phyloP scores from a whole-genome alignment of 495 filamentous ascomycete genomes.

The Bombardia bombarda region DNA sequence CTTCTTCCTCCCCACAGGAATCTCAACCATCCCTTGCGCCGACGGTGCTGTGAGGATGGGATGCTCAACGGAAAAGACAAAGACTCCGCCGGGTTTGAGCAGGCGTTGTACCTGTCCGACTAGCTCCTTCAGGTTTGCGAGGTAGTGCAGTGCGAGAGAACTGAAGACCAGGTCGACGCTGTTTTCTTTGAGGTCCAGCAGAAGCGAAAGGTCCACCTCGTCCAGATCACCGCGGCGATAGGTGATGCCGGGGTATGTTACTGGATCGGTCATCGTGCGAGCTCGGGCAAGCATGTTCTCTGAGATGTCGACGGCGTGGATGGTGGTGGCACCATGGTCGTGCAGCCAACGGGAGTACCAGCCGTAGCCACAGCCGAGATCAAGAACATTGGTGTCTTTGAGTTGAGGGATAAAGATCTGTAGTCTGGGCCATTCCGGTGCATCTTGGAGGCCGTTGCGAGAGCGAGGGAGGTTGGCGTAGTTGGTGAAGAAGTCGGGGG shows the following conservation, averaged over 20 bases:
- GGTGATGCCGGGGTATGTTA: slow-evolving; percentile 7
- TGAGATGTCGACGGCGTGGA: slow-evolving; percentile 29
- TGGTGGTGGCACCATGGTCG: slow-evolving; percentile 17
- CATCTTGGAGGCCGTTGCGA: slow-evolving; percentile 16
- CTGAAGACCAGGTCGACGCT: slow-evolving; percentile 27
- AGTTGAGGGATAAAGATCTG: slow-evolving; percentile 21
- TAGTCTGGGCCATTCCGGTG: slow-evolving; percentile 27
- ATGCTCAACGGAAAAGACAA: slow-evolving; percentile 32
- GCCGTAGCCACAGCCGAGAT: slow-evolving; percentile 32
- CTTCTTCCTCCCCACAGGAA: slow-evolving; percentile 4
- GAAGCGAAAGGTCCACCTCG: neutral
- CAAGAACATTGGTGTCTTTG: slow-evolving; percentile 16
- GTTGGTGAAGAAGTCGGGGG: slow-evolving; percentile 23
- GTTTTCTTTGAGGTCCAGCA: slow-evolving; percentile 4
- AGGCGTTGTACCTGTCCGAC: slow-evolving; percentile 17
- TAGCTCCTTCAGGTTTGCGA: slow-evolving; percentile 19
- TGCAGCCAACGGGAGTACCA: slow-evolving; percentile 28
- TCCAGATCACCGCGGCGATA: slow-evolving; percentile 27
- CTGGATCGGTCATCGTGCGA: slow-evolving; percentile 16
- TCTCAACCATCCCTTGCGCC: slow-evolving; percentile 11
- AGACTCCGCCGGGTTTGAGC: slow-evolving; percentile 19
- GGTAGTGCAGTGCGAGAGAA: slow-evolving; percentile 28
- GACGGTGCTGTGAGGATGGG: slow-evolving; percentile 30
- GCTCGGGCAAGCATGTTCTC: slow-evolving; percentile 27
- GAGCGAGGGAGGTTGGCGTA: slow-evolving; percentile 26